Percentiles rank a stretch among this genome's conserved stretches.
Conservation (phyloP, 2,329 filamentous ascomycete genomes). For the Penicillium sp. region DNA sequence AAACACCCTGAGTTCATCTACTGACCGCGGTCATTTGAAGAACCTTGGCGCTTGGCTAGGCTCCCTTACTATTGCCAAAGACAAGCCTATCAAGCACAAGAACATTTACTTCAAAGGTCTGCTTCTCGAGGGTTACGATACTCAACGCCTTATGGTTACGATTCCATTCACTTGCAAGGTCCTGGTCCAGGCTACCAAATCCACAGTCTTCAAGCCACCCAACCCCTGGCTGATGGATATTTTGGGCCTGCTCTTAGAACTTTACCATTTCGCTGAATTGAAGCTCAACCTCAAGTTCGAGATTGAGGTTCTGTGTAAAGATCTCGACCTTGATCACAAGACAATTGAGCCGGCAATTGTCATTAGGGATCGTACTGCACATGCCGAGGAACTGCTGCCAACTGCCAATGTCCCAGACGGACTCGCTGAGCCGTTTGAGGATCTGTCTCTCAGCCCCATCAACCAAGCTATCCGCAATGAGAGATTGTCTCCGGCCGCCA, state of each 20-base stretch:
- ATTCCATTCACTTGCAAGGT: constrained; percentile 99
- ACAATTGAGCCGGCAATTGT: constrained; percentile 81
- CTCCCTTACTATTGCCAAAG: constrained; percentile 82
- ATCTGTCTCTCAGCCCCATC: constrained; percentile 71
- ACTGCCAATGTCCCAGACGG: constrained; percentile 61
- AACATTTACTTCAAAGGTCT: constrained; percentile 97
- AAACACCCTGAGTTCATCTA: constrained; percentile 74
- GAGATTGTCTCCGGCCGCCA: constrained; percentile 70
- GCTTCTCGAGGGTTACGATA: constrained; percentile 88
- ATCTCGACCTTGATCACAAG: constrained; percentile 86
- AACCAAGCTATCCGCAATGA: constrained; percentile 64
- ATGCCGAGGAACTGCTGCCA: constrained; percentile 55
- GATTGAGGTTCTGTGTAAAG: constrained; percentile 95
- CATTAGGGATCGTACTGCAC: constrained; percentile 70
- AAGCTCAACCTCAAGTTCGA: constrained; percentile 98
- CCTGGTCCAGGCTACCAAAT: constrained; percentile 75
- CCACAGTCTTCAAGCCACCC: constrained; percentile 85
- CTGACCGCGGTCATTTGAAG: constrained; percentile 83
- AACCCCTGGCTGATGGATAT: constrained; percentile 99
- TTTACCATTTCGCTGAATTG: constrained; percentile 88
- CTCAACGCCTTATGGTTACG: constrained; percentile 82
- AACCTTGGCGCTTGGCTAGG: constrained; percentile 93
- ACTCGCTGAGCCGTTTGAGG: constrained; percentile 78
- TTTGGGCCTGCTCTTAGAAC: constrained; percentile 80
- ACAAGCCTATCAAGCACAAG: constrained; percentile 92